These are phyloP conservation scores for Leccinum ochraceum DNA, from an alignment of 768 basidiomycete species.

Conservation along the genomic window DNA sequence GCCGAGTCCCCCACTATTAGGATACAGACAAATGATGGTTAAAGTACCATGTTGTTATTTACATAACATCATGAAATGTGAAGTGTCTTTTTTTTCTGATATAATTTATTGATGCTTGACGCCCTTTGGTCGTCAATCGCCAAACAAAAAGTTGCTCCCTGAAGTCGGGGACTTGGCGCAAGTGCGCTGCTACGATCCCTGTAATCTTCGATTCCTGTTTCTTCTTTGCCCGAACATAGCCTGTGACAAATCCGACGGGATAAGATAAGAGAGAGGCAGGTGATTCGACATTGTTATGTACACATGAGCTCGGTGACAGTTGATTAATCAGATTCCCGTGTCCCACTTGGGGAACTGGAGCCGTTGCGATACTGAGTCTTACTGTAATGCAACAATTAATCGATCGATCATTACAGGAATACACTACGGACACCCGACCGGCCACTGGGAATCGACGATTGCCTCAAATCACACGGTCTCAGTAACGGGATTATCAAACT, in stretches of 20 bases:
- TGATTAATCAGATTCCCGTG: neutral
- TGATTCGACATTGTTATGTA: conserved; percentile 2
- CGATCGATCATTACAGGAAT: neutral
- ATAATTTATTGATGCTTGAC: too few relatives aligned
- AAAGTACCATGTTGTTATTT: too few relatives aligned
- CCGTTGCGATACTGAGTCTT: neutral
- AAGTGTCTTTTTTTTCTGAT: too few relatives aligned
- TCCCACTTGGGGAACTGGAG: neutral
- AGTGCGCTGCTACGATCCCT: too few relatives aligned
- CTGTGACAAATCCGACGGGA: neutral
- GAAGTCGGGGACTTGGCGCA: too few relatives aligned
- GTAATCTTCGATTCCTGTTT: neutral
- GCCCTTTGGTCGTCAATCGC: too few relatives aligned
- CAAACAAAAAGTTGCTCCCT: too few relatives aligned
- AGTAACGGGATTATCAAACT: neutral
- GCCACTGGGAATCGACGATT: neutral
- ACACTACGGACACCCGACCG: conserved; percentile 4
- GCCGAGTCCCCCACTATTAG: too few relatives aligned
- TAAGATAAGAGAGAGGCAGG: conserved; percentile 5
- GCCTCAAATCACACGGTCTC: neutral
- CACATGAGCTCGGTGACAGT: neutral
- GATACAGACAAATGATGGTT: too few relatives aligned
- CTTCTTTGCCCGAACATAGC: neutral
- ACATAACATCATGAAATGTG: too few relatives aligned
- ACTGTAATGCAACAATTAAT: neutral